Conservation (phyloP, 2,329 filamentous ascomycete species). For the Chrysoporthe deuterocubensis region DNA sequence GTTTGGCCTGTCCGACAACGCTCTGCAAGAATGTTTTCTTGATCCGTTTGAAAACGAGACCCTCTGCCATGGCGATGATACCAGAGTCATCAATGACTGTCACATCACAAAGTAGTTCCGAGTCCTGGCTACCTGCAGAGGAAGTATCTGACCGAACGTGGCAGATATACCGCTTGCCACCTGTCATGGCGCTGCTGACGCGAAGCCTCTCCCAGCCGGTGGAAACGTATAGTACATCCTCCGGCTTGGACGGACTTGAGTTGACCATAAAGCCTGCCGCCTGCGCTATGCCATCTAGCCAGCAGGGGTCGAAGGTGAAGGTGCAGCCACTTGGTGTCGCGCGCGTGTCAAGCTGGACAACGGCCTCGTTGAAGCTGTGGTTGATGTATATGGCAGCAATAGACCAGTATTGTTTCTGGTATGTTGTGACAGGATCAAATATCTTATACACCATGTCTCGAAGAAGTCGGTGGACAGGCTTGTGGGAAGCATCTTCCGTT, state of each 20-base stretch:
- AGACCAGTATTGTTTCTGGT: constrained; percentile 23
- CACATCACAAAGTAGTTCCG: not conserved
- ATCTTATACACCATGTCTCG: constrained; percentile 43
- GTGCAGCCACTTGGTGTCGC: constrained; percentile 21
- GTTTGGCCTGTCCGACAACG: not conserved
- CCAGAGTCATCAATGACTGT: constrained; percentile 5
- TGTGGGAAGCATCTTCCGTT: not conserved
- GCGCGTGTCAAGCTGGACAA: constrained; percentile 26
- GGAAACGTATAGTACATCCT: constrained; percentile 23
- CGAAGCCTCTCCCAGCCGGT: constrained; percentile 25
- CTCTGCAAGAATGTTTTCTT: constrained; percentile 5
- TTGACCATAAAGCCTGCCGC: constrained; percentile 28
- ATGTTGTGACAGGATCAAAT: constrained; percentile 24
- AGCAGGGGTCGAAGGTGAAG: constrained; percentile 28
- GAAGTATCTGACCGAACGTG: constrained; percentile 2
- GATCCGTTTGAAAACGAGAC: not conserved
- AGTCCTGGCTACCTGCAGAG: not conserved
- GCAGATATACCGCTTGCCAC: constrained; percentile 13
- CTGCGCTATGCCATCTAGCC: constrained; percentile 26
- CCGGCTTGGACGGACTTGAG: constrained; percentile 17
- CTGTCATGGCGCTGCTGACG: not conserved
- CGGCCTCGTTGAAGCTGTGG: constrained; percentile 24
- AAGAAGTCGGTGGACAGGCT: constrained; percentile 52
- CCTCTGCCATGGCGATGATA: not conserved
- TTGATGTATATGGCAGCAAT: constrained; percentile 32